Evolutionary conservation across 73 alveolate species (phyloP), one percentile per base, ranked within the genome.

Genomic region (Paramecium caudatum): DNA sequence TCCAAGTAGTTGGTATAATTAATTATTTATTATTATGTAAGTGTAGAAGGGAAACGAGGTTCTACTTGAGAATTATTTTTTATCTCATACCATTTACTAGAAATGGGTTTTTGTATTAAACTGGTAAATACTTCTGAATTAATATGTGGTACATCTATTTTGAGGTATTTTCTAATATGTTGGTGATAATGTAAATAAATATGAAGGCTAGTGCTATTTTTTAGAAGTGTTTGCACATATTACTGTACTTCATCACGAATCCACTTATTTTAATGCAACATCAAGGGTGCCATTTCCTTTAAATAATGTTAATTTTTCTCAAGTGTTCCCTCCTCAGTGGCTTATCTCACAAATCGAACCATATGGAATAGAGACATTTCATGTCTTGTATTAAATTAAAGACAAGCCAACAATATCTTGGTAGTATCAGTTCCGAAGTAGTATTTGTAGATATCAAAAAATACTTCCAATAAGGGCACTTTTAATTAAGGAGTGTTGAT

Each of bases 251-350:
- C 88, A 8, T 74, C 47, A 19, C 47, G 5, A 45, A 74, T 74
- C 88, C 88, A 74, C 32, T 47, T 1, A 43, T 74, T 74, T 9
- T 55, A 43, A 55, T 55, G 80, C 7, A 55, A 55, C 10, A 55
- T 10, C 17, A 55, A 55, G 12, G 80, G 80, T 8, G 80, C 23
- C 30, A 55, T 55, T 55, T 55, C 80, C 30, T 55, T 55, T 0
- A 55, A 27, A 27, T 10, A 55, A 3, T 19, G 30, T 55, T 55
- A 27, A 25, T 10, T 55, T 10, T 55, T 19, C 23, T 55, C 80
- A 2, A 55, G 16, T 21, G 30, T 9, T 55, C 30, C 23, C 12
- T 55, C 1, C 12, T 55, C 41, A 0, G 80, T 27, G 30, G 80
- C 80, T 27, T 55, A 27, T 0, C 16, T 55, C 23, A 55, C 16